Evolutionary conservation across 305 asterid genomes (phyloP).

Genomic region (Solanum aculeatissimum): DNA sequence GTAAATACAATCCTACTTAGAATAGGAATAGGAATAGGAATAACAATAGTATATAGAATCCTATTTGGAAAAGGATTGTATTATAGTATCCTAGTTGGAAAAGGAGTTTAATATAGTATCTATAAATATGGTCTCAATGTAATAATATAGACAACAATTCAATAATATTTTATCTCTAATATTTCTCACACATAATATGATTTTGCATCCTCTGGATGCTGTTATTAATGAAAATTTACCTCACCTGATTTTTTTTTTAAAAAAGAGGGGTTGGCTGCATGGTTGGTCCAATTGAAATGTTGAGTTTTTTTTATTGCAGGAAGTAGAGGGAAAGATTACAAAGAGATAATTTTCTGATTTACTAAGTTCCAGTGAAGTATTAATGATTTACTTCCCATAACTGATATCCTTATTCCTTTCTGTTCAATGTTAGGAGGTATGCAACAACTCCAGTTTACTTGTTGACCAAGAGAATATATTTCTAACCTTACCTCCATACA

Average conservation of each 20-base stretch:
- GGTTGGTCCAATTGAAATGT: not conserved
- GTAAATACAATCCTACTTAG: too few species aligned
- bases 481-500: not conserved
- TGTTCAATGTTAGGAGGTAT: not conserved
- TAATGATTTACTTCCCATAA: not conserved
- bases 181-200: too few species aligned
- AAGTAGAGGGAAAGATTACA: not conserved
- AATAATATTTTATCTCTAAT: too few species aligned
- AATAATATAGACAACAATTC: too few species aligned
- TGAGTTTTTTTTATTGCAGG: not conserved
- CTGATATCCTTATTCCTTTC: not conserved
- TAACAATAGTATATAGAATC: too few species aligned
- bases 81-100: too few species aligned
- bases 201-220: not conserved
- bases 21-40: too few species aligned
- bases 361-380: not conserved
- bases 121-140: too few species aligned
- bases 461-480: not conserved
- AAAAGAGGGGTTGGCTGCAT: not conserved
- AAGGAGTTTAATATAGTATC: too few species aligned
- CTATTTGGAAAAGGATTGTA: too few species aligned
- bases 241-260: not conserved
- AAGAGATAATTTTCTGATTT: not conserved
- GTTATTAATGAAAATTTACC: not conserved
- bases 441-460: not conserved